These are phyloP conservation scores for Globisporangium alternatum DNA, from an alignment of 352 stramenopile species.

Conservation along the genomic window DNA sequence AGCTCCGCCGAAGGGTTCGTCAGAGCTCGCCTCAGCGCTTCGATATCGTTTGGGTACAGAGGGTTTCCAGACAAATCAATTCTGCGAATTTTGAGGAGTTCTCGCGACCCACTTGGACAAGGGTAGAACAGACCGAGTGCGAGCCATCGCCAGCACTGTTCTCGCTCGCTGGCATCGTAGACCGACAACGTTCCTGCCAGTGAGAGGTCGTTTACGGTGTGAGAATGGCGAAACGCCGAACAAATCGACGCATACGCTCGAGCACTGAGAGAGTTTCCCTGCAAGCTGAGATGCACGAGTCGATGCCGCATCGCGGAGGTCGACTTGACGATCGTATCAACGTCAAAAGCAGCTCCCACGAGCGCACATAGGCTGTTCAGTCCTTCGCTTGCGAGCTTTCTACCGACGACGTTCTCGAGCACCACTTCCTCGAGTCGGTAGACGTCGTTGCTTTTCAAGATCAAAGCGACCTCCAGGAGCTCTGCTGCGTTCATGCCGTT, in stretches of 20 bases:
- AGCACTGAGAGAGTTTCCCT: slow-evolving; percentile 5
- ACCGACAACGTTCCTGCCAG: slow-evolving; percentile 11
- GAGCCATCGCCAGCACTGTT: slow-evolving; percentile 20
- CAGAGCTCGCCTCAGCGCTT: slow-evolving; percentile 2
- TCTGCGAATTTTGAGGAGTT: not conserved
- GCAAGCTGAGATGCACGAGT: not conserved
- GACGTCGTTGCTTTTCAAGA: slow-evolving; percentile 9
- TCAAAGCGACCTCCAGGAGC: not conserved
- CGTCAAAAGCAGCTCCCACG: slow-evolving; percentile 5
- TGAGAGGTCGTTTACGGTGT: slow-evolving; percentile 2
- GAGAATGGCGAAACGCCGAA: slow-evolving; percentile 6
- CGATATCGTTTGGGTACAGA: slow-evolving; percentile 10
- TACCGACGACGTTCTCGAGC: slow-evolving; percentile 6
- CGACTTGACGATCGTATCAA: not conserved
- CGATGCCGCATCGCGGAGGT: not conserved
- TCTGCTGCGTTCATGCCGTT: slow-evolving; percentile 7
- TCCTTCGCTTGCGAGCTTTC: not conserved
- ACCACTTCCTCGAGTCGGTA: slow-evolving; percentile 3
- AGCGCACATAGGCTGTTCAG: slow-evolving; percentile 2
- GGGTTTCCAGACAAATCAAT: slow-evolving; percentile 14
- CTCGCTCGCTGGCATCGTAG: not conserved
- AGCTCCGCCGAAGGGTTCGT: slow-evolving; percentile 2
- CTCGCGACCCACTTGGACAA: not conserved
- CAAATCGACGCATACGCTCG: slow-evolving; percentile 6
- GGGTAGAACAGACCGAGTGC: slow-evolving; percentile 12